Evolutionary conservation across 1,284 basidiomycete species (phyloP).

Genomic region (Chondrostereum purpureum): DNA sequence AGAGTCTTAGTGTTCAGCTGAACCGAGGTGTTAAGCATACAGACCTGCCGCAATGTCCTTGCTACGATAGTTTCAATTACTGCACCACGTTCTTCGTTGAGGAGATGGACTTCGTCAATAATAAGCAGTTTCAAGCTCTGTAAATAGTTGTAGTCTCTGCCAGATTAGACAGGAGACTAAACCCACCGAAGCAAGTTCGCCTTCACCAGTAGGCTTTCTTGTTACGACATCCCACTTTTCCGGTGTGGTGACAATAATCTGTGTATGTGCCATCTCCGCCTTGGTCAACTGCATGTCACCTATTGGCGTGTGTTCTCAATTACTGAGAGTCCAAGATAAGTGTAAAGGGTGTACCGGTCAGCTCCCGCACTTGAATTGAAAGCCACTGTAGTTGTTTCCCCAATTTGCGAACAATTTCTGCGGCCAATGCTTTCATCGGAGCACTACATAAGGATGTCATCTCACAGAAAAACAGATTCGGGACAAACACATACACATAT

Average conservation of each 20-base stretch:
- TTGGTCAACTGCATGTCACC: conserved; percentile 99
- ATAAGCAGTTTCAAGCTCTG: conserved; percentile 93
- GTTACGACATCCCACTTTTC: conserved; percentile 99
- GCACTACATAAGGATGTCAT: conserved; percentile 44
- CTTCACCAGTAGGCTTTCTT: conserved; percentile 93
- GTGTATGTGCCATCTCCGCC: conserved; percentile 91
- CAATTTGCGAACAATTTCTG: conserved; percentile 93
- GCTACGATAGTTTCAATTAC: conserved; percentile 99
- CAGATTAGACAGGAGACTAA: conserved; percentile 5
- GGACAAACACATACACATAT: conserved; percentile 67
- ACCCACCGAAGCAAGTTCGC: conserved; percentile 84
- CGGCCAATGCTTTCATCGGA: conserved; percentile 97
- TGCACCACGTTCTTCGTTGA: conserved; percentile 97
- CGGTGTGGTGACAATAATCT: conserved; percentile 98
- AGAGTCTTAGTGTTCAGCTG: conserved; percentile 5
- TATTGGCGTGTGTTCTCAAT: no score
- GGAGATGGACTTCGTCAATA: conserved; percentile 96
- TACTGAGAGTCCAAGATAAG: conserved; percentile 5
- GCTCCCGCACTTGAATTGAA: conserved; percentile 80
- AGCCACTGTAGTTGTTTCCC: conserved; percentile 90
- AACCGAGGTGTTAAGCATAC: no score
- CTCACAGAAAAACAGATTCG: neutral
- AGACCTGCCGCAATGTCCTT: conserved; percentile 84
- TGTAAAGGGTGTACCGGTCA: conserved; percentile 61
- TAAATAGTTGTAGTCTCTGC: conserved; percentile 4